Percentiles rank a stretch among this genome's conserved stretches.
Evolutionary conservation across 176 grass and related monocot genomes (phyloP).

Genomic region (Lolium rigidum): DNA sequence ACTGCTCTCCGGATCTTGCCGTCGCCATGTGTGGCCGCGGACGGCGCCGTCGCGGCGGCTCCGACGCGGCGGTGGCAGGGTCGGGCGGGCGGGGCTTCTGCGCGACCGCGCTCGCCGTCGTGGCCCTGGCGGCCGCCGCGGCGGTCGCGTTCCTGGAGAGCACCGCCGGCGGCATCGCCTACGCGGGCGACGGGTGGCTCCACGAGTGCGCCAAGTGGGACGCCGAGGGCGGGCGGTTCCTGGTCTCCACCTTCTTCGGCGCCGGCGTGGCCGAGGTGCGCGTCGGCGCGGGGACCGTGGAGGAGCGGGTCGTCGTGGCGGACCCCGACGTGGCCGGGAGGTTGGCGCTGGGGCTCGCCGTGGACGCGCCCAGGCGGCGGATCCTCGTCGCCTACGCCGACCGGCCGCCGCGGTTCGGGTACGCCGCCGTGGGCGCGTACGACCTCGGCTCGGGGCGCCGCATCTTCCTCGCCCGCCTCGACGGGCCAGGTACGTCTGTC

Average conservation of each 20-base stretch:
- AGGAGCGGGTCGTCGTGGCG: slow-evolving; percentile 59
- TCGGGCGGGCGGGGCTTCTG: not conserved
- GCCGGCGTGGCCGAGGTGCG: slow-evolving; percentile 65
- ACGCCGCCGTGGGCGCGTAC: slow-evolving; percentile 77
- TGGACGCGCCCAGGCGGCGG: slow-evolving; percentile 62
- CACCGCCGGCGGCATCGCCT: slow-evolving; percentile 59
- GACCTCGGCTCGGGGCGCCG: slow-evolving; percentile 72
- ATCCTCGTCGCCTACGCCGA: slow-evolving; percentile 78
- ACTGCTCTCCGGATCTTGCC: slow-evolving; percentile 15
- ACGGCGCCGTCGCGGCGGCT: slow-evolving; percentile 31
- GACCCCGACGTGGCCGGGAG: slow-evolving; percentile 66
- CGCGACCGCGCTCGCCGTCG: slow-evolving; percentile 37
- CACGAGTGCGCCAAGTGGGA: slow-evolving; percentile 99
- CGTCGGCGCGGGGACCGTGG: not conserved
- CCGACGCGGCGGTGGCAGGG: not conserved
- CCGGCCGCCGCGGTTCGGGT: slow-evolving; percentile 38
- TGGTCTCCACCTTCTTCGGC: slow-evolving; percentile 69
- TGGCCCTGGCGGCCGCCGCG: slow-evolving; percentile 58
- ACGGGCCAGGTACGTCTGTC: slow-evolving; percentile 59
- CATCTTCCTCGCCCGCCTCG: slow-evolving; percentile 81
- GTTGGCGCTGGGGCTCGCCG: slow-evolving; percentile 54
- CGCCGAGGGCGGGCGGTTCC: slow-evolving; percentile 57
- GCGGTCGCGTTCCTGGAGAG: slow-evolving; percentile 72
- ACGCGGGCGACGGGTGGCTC: slow-evolving; percentile 61
- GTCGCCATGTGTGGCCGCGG: slow-evolving; percentile 61